Base-by-base conservation (phyloP, 305 asterid species). In the Fraxinus latifolia region DNA sequence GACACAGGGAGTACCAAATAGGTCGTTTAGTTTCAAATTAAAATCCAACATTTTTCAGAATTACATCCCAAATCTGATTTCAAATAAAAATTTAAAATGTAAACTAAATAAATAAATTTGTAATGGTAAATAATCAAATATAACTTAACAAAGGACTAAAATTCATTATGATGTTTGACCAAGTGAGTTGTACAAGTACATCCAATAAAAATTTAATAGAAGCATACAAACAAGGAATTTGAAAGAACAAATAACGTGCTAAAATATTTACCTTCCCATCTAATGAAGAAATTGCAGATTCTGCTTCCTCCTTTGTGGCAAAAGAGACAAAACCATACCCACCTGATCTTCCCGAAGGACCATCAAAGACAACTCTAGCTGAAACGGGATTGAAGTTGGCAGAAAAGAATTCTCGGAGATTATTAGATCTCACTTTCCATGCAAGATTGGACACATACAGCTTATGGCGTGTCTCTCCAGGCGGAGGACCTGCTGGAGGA, bases 241-340 rank as follows among this genome's bases (percentile, higher is more conserved):
- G 4, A 55, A 23, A 37, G 72, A 77, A 75, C 8, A 0, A 31
- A 83, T 77, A 76, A 76, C 42, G 12, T 50, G 65, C 7, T 32
- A 58, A 6, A 32, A 70, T 36, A 78, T 31, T 84, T 81, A 95
- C 99, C 97, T 91, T 90, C 83, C 98, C 98, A 27, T 92, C 90
- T 65, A 90, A 84, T 80, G 81, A 84, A 77, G 93, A 85, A 76
- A 93, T 82, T 37, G 98, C 98, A 84, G 93, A 88, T 80, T 92
- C 94, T 9, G 98, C 98, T 89, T 92, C 97, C 86, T 91, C 98
- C 89, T 86, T 91, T 17, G 97, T 90, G 29, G 91, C 88, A 86
- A 95, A 95, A 34, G 98, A 86, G 80, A 93, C 93, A 72, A 93
- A 95, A 9, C 98, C 98, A 77, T 93, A 95, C 1, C 98, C 97